phyloP scores from a whole-genome alignment of 129 eudicot species.

The Silybum marianum region DNA sequence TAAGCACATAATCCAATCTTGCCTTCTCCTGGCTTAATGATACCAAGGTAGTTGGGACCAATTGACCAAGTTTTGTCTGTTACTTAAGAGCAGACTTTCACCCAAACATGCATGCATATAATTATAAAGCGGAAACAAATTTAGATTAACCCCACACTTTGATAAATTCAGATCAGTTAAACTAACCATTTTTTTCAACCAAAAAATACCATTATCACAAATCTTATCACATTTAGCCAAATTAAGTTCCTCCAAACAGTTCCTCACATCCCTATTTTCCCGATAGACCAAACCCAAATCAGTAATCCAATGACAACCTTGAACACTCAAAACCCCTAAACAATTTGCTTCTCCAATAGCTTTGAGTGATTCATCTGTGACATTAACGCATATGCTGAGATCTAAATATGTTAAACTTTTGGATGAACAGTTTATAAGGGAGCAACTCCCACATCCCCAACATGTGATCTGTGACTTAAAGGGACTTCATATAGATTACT shows the following conservation, averaged over 20 bases:
- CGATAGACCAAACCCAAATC: slow-evolving; percentile 21
- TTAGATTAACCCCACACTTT: slow-evolving; percentile 3
- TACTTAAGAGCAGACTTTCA: slow-evolving; percentile 88
- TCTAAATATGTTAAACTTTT: not conserved
- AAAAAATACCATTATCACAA: slow-evolving; percentile 8
- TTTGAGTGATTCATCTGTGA: slow-evolving; percentile 21
- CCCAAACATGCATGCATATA: slow-evolving; percentile 62
- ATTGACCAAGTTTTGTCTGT: slow-evolving; percentile 93
- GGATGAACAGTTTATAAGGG: not conserved
- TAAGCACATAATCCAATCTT: slow-evolving; percentile 99
- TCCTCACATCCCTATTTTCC: slow-evolving; percentile 7
- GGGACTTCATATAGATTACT: not conserved
- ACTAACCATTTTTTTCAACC: slow-evolving; percentile 15
- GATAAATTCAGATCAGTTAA: slow-evolving; percentile 8
- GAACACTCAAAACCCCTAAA: not conserved
- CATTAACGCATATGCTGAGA: slow-evolving; percentile 6
- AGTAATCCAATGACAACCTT: slow-evolving; percentile 7
- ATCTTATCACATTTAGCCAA: slow-evolving; percentile 6
- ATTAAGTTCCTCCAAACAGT: not conserved
- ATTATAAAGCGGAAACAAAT: no score
- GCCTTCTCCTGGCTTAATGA: slow-evolving; percentile 99
- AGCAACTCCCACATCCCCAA: slow-evolving; percentile 22
- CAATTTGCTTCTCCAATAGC: slow-evolving; percentile 13
- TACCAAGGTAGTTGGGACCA: slow-evolving; percentile 99
- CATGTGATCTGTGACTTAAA: slow-evolving; percentile 6